phyloP scores from a whole-genome alignment of 1,284 basidiomycete genomes.

The Inonotus hispidus region DNA sequence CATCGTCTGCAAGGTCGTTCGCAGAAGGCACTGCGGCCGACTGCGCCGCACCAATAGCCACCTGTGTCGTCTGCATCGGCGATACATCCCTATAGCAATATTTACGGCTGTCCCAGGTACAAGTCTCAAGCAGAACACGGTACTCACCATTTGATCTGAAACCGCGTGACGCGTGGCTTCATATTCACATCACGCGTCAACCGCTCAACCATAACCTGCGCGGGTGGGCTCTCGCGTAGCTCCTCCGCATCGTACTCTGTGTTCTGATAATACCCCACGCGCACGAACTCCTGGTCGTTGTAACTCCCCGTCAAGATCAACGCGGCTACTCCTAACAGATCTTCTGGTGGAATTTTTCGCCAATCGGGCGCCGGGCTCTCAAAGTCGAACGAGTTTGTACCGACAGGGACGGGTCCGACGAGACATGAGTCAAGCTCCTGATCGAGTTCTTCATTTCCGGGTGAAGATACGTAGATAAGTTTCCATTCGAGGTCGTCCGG shows the following conservation, averaged over 20 bases:
- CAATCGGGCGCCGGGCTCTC: constrained; percentile 71
- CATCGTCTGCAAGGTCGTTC: constrained; percentile 47
- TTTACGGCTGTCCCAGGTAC: constrained; percentile 1
- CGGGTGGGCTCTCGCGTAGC: constrained; percentile 71
- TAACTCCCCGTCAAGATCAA: constrained; percentile 90
- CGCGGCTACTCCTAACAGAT: constrained; percentile 86
- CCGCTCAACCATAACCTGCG: constrained; percentile 69
- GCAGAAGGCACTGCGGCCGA: constrained; percentile 79
- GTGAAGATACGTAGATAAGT: constrained; percentile 95
- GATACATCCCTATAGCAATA: constrained; percentile 55
- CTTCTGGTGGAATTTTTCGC: constrained; percentile 73
- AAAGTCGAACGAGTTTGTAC: constrained; percentile 93
- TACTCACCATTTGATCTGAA: constrained; percentile 79
- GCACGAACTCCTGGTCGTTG: constrained; percentile 94
- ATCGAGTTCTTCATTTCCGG: constrained; percentile 86
- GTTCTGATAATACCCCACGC: constrained; percentile 99
- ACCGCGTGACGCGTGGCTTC: constrained; percentile 92
- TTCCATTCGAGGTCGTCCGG: constrained; percentile 67
- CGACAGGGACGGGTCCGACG: constrained; percentile 92
- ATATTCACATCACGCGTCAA: constrained; percentile 85
- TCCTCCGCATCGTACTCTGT: constrained; percentile 96
- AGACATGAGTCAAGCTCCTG: constrained; percentile 96
- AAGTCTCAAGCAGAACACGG: not conserved
- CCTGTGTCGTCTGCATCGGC: constrained; percentile 43
- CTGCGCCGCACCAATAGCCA: constrained; percentile 60